Percentiles rank a stretch among this genome's conserved stretches.
phyloP scores from a whole-genome alignment of 2,329 filamentous ascomycete genomes.

The Phyllosticta capitalensis region DNA sequence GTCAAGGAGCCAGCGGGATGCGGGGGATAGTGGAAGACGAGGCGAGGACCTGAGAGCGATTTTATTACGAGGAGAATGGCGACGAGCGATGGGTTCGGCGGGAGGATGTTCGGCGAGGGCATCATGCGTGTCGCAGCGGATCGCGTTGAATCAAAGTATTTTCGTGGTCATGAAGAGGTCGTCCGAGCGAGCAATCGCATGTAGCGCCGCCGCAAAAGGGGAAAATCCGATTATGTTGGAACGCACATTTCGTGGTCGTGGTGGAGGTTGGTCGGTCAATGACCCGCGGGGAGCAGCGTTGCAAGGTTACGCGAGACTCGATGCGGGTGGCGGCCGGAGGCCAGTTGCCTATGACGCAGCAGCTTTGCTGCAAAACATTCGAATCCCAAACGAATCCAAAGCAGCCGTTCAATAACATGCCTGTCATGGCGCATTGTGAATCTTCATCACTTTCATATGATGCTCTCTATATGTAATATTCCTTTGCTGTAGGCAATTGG shows the following conservation, averaged over 20 bases:
- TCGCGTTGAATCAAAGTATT: not conserved
- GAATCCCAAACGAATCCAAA: not conserved
- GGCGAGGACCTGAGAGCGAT: slow-evolving; percentile 26
- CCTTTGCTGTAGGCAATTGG: not conserved
- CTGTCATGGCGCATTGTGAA: no score
- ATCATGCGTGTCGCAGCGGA: not conserved
- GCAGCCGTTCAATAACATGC: no score
- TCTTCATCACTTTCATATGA: not conserved
- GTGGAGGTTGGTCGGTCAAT: not conserved
- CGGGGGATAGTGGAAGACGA: slow-evolving; percentile 35
- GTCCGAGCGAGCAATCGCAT: not conserved
- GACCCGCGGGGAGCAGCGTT: not conserved
- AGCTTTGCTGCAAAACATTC: no score
- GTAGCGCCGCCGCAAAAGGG: not conserved
- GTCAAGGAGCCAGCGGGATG: slow-evolving; percentile 27
- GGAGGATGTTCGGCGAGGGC: slow-evolving; percentile 9
- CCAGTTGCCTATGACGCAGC: not conserved
- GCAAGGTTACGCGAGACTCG: not conserved
- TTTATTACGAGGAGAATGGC: slow-evolving; percentile 32
- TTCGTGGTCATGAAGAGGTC: not conserved
- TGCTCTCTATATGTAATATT: not conserved
- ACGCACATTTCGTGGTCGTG: not conserved
- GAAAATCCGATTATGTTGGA: not conserved
- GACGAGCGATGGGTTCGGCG: slow-evolving; percentile 22
- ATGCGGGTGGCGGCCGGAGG: not conserved